Conservation (phyloP, 805 yeast species). For the Komagataella pastoris region DNA sequence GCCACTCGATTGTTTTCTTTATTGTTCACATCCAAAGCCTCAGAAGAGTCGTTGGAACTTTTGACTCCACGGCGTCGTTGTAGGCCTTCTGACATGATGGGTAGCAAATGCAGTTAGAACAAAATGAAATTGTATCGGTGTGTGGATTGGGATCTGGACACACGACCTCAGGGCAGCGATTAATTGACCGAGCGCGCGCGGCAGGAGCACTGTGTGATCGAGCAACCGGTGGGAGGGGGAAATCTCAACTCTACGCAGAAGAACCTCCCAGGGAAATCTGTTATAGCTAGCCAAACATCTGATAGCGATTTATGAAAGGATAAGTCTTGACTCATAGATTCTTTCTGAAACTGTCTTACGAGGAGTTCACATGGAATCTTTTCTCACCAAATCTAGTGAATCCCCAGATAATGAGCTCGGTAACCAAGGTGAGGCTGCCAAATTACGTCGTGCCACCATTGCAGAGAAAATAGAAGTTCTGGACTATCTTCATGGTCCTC, state of each 20-base stretch:
- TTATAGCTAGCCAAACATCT: not conserved
- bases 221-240: not conserved
- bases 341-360: not conserved
- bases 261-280: not conserved
- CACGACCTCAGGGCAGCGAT: not conserved
- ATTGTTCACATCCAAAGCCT: conserved; percentile 1
- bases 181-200: not conserved
- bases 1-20: conserved; percentile 49
- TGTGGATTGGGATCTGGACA: not conserved
- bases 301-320: not conserved
- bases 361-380: not conserved
- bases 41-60: conserved; percentile 8
- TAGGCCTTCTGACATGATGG: conserved; percentile 32
- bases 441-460: conserved; percentile 16
- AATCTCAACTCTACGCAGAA: not conserved
- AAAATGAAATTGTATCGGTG: not conserved
- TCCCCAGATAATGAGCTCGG: conserved; percentile 1
- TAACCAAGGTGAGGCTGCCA: not conserved
- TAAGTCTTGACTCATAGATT: not conserved
- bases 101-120: not conserved
- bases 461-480: conserved; percentile 19
- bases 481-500: conserved; percentile 18
- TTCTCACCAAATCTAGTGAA: not conserved
- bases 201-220: not conserved
- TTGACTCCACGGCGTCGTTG: conserved; percentile 64